Percentiles rank a stretch among this genome's conserved stretches.
Conservation (phyloP, 805 yeast genomes). For the Lachancea sp. region DNA sequence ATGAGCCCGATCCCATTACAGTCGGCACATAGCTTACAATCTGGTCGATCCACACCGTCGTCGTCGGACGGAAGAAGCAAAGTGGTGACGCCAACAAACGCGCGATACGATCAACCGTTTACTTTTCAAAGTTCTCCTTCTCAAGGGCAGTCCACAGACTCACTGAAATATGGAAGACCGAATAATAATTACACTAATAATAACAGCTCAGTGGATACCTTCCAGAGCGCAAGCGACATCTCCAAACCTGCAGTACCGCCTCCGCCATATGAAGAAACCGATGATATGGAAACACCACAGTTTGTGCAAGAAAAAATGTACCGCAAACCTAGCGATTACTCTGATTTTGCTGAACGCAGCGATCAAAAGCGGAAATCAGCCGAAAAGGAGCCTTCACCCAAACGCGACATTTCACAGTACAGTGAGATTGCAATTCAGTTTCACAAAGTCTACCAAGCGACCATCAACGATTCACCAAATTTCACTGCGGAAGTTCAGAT, state of each 20-base stretch:
- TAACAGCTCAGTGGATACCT: constrained; percentile 8
- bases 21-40: not conserved
- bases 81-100: not conserved
- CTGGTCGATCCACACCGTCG: not conserved
- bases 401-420: constrained; percentile 16
- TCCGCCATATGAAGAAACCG: constrained; percentile 20
- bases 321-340: constrained; percentile 6
- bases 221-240: constrained; percentile 7
- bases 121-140: not conserved
- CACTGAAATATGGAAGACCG: not conserved
- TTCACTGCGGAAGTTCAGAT: constrained; percentile 52
- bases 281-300: constrained; percentile 1
- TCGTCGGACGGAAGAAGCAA: not conserved
- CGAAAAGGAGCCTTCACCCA: not conserved
- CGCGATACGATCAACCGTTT: constrained; percentile 16
- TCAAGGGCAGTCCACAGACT: constrained; percentile 1
- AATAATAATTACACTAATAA: too few relatives aligned
- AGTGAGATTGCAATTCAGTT: constrained; percentile 20
- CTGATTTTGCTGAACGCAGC: not conserved
- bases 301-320: constrained; percentile 18
- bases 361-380: not conserved
- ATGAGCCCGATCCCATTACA: constrained; percentile 15
- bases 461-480: constrained; percentile 22
- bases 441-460: constrained; percentile 19
- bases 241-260: constrained; percentile 10